phyloP scores from a whole-genome alignment of 495 filamentous ascomycete species.

The Usnea hakonensis region DNA sequence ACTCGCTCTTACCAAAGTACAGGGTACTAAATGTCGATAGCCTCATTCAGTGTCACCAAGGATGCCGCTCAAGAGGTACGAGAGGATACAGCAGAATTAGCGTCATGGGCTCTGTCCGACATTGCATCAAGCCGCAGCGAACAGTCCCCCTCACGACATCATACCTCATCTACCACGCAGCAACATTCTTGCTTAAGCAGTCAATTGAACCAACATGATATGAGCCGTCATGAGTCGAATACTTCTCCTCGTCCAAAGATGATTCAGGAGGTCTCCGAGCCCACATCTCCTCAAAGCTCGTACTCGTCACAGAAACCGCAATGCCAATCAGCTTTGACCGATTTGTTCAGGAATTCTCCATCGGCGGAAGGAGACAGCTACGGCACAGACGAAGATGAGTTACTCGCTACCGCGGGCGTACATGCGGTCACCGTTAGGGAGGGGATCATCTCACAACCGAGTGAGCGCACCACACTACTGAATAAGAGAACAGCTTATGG shows the following conservation, averaged over 20 bases:
- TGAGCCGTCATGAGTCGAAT: slow-evolving; percentile 12
- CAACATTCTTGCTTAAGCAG: slow-evolving; percentile 5
- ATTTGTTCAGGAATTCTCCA: slow-evolving; percentile 53
- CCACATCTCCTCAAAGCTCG: slow-evolving; percentile 40
- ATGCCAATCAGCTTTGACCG: slow-evolving; percentile 53
- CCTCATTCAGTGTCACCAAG: slow-evolving; percentile 55
- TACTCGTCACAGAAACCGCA: slow-evolving; percentile 22
- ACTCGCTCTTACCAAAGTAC: not conserved
- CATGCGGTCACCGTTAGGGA: slow-evolving; percentile 18
- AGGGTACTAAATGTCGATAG: slow-evolving; percentile 31
- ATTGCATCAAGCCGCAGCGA: slow-evolving; percentile 33
- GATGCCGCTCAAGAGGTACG: slow-evolving; percentile 71
- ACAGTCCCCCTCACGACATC: slow-evolving; percentile 22
- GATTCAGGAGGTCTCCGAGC: slow-evolving; percentile 58
- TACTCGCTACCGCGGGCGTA: not conserved
- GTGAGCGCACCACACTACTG: slow-evolving; percentile 30
- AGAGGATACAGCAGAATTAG: slow-evolving; percentile 85
- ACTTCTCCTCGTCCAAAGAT: slow-evolving; percentile 30
- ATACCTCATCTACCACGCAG: not conserved
- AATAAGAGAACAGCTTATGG: slow-evolving; percentile 24
- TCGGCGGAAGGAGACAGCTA: slow-evolving; percentile 28
- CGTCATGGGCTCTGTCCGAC: slow-evolving; percentile 73
- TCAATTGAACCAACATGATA: slow-evolving; percentile 4
- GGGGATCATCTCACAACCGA: slow-evolving; percentile 25
- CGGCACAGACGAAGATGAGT: slow-evolving; percentile 19